phyloP scores from a whole-genome alignment of 2,329 filamentous ascomycete genomes.

The Sclerotinia sclerotiorum region DNA sequence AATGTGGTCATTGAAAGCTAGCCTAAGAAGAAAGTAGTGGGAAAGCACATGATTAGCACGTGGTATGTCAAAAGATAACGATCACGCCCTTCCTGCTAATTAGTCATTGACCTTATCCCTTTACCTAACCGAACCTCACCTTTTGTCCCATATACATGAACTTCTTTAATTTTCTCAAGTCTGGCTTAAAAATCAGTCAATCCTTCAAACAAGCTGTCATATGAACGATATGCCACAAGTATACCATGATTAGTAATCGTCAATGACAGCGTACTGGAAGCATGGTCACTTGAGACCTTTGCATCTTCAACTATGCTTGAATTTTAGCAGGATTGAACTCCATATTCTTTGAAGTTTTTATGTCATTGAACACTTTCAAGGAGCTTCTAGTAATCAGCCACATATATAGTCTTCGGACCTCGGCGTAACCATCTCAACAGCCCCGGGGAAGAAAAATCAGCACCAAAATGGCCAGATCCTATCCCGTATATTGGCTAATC shows the following conservation, averaged over 20 bases:
- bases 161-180: neutral
- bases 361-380: constrained; percentile 9
- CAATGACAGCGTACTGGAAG: neutral
- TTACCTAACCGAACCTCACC: neutral
- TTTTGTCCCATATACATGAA: neutral
- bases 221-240: neutral
- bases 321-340: neutral
- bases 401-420: neutral
- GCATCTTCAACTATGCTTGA: neutral
- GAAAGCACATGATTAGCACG: neutral
- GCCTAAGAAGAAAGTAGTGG: neutral
- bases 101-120: constrained; percentile 5
- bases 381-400: constrained; percentile 6
- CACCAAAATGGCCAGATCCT: neutral
- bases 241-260: neutral
- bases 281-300: neutral
- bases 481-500: neutral
- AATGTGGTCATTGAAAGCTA: neutral
- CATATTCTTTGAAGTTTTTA: neutral
- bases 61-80: neutral
- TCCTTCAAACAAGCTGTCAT: neutral
- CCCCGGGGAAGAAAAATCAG: neutral
- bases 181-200: neutral
- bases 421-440: neutral
- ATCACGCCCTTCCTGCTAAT: neutral